Percentiles rank a stretch among this genome's conserved stretches.
phyloP scores from a whole-genome alignment of 345 rosid species.

The Ailanthus altissimus region DNA sequence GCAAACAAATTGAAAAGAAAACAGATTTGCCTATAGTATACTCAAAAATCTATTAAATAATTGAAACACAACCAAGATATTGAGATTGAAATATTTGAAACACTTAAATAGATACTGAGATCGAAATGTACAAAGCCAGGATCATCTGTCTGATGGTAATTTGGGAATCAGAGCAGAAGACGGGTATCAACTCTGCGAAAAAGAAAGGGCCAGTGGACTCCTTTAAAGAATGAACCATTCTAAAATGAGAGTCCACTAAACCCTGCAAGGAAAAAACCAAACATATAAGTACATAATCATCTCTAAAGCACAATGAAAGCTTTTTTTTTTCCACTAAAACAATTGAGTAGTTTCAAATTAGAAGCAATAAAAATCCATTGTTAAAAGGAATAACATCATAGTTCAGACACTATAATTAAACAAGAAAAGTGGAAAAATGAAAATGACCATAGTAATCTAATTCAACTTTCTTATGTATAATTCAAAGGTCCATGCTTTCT shows the following conservation, averaged over 20 bases:
- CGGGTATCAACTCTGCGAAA: conserved; percentile 19
- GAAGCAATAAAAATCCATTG: neutral
- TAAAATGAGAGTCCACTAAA: conserved; percentile 17
- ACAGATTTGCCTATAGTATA: neutral
- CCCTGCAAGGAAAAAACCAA: conserved; percentile 22
- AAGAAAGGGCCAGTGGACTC: conserved; percentile 15
- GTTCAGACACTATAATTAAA: too few relatives aligned
- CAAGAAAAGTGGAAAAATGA: too few relatives aligned
- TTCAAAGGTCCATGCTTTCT: neutral
- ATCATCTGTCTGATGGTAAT: conserved; percentile 21
- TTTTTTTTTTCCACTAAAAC: neutral
- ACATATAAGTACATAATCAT: neutral
- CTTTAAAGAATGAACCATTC: conserved; percentile 9
- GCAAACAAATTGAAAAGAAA: conserved; percentile 17
- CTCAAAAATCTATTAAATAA: neutral
- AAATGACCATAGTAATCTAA: too few relatives aligned
- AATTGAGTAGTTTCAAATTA: neutral
- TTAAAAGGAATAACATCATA: too few relatives aligned
- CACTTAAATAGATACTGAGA: neutral
- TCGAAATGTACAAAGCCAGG: conserved; percentile 15
- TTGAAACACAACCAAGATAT: too few relatives aligned
- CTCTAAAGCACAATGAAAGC: neutral
- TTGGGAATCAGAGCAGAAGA: conserved; percentile 18
- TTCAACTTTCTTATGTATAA: neutral
- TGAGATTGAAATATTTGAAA: conserved; percentile 14